Base-by-base conservation (phyloP, 139 green algal species). In the Chlamydomonas incerta region DNA sequence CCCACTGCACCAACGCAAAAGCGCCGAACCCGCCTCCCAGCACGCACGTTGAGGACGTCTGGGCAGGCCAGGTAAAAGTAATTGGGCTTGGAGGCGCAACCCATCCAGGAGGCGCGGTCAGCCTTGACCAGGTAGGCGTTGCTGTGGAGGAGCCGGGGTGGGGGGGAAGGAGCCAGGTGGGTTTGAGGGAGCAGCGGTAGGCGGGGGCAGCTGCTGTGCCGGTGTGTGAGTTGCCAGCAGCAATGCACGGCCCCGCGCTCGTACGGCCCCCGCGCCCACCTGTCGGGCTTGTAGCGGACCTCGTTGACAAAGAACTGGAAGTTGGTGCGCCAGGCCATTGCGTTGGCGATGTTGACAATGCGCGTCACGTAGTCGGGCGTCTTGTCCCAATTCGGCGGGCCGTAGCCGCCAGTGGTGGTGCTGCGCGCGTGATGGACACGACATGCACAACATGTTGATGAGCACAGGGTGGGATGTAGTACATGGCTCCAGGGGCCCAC, bases 281-380 rank as follows among this genome's bases (percentile, higher is more conserved):
- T 29, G 28, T 26, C 57, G n/a, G 77, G 80, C 21, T 85, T 33
- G 67, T 70, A 60, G 28, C 66, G 66, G 26, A 85, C 26, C 50
- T 76, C 80, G 33, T 69, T 55, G 5, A 85, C 18, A 26, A 85
- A 85, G 52, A 85, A 85, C 67, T 57, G 33, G 41, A 85, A 58
- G 11, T 74, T 74, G 33, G 66, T 35, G 5, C 18, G 23, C 20
- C 57, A 29, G 9, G 80, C 80, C 80, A 85, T 85, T 11, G 66
- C 26, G 80, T 85, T 85, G 26, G 72, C 52, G 2, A 77, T 8
- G 17, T 23, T 3, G 23, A 85, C 26, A 0, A 85, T 46, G 28
- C 80, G 66, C 24, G 34, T 10, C 31, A 77, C 80, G 66, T 70
- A 69, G 2, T 75, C 80, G 65, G 80, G 33, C 3, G 33, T 18